phyloP scores from a whole-genome alignment of 768 basidiomycete species.

The Holtermannia corniformis region DNA sequence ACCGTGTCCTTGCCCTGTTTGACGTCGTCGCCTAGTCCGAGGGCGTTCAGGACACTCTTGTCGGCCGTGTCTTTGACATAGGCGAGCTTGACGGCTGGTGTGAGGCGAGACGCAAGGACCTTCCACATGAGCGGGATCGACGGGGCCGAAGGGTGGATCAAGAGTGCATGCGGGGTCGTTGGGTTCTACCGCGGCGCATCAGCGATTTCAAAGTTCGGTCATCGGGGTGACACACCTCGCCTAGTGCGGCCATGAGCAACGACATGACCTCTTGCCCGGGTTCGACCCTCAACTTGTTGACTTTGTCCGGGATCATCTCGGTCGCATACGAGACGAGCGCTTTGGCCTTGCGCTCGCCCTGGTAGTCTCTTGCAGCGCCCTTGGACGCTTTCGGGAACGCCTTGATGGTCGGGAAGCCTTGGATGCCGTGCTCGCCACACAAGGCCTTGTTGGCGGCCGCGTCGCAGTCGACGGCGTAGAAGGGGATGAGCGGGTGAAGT shows the following conservation, averaged over 20 bases:
- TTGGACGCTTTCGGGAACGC: slow-evolving; percentile 69
- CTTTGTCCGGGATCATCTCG: slow-evolving; percentile 61
- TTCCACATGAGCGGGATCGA: slow-evolving; percentile 43
- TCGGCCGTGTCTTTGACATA: slow-evolving; percentile 48
- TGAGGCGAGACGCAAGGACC: slow-evolving; percentile 34
- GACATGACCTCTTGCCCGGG: slow-evolving; percentile 2
- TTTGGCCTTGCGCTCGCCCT: slow-evolving; percentile 61
- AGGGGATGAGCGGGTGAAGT: slow-evolving; percentile 69
- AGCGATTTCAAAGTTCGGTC: slow-evolving; percentile 12
- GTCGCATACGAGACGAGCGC: slow-evolving; percentile 68
- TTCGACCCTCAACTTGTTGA: slow-evolving; percentile 48
- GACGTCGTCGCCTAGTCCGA: slow-evolving; percentile 54
- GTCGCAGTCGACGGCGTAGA: slow-evolving; percentile 92
- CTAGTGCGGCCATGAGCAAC: not conserved
- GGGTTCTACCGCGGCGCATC: slow-evolving; percentile 24
- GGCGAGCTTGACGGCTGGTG: slow-evolving; percentile 63
- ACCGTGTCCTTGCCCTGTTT: slow-evolving; percentile 30
- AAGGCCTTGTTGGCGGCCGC: slow-evolving; percentile 66
- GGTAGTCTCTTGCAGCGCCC: slow-evolving; percentile 56
- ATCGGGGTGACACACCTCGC: not conserved
- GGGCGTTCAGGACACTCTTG: slow-evolving; percentile 43
- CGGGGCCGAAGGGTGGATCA: slow-evolving; percentile 39
- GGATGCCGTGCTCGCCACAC: slow-evolving; percentile 69
- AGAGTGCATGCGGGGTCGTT: slow-evolving; percentile 34
- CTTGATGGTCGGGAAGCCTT: slow-evolving; percentile 94